These are phyloP conservation scores for Suillus brevipes DNA, from an alignment of 768 basidiomycete species.

Conservation along the genomic window DNA sequence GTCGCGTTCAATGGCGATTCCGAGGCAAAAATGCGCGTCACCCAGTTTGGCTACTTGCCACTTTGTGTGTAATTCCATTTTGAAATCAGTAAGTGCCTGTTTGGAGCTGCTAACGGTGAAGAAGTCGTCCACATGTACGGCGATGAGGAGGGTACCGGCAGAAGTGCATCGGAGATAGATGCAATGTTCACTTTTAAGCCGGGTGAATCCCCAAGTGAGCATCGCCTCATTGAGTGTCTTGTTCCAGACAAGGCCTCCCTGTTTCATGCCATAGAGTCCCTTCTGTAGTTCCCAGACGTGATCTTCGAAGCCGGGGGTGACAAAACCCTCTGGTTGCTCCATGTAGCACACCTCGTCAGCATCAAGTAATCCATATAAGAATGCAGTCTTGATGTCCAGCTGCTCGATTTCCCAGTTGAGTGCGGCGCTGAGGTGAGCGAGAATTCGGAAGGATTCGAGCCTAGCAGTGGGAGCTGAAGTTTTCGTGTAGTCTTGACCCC, in stretches of 20 bases:
- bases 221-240: neutral
- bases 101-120: too few species aligned
- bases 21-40: too few species aligned
- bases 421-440: neutral
- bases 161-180: too few species aligned
- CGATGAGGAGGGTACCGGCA: too few species aligned
- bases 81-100: too few species aligned
- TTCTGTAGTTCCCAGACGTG: neutral
- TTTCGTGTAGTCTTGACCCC: neutral
- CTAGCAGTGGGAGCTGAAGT: rapidly evolving
- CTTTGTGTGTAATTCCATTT: too few species aligned
- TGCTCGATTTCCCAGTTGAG: neutral
- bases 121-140: too few species aligned
- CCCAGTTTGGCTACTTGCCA: too few species aligned
- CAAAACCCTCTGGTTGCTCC: neutral
- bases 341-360: neutral
- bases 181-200: neutral
- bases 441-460: neutral
- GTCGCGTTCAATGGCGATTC: too few species aligned
- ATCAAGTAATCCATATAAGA: neutral
- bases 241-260: neutral
- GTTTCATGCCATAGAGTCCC: neutral
- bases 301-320: neutral
- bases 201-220: neutral
- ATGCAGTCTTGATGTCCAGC: neutral